phyloP scores from a whole-genome alignment of 2,329 filamentous ascomycete genomes.

The Byssochlamys sp. region DNA sequence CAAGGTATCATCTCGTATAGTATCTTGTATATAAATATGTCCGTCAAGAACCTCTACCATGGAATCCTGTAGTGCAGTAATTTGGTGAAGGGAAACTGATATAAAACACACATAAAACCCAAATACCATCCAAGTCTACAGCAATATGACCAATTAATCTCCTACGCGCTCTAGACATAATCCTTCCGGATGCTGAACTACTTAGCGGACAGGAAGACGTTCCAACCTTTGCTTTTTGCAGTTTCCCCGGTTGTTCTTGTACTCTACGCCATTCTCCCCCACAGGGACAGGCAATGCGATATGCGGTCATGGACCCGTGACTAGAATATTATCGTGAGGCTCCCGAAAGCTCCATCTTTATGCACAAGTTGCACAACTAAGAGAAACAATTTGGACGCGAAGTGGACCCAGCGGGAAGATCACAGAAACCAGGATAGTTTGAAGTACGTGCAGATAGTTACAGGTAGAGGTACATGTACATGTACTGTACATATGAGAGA shows the following conservation, averaged over 20 bases:
- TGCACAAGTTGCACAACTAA: neutral
- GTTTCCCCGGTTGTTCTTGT: neutral
- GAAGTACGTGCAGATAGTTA: neutral
- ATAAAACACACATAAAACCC: too few species aligned
- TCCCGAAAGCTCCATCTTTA: neutral
- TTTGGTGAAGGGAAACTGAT: too few species aligned
- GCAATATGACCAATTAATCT: too few species aligned
- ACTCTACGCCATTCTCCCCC: neutral
- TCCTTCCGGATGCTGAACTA: too few species aligned
- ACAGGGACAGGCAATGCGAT: neutral
- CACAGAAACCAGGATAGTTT: neutral
- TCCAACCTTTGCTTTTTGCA: neutral
- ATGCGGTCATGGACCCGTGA: too few species aligned
- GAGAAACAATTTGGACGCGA: neutral
- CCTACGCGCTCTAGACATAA: too few species aligned
- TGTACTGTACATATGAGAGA: neutral
- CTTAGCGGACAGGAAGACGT: too few species aligned
- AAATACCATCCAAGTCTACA: too few species aligned
- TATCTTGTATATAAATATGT: neutral
- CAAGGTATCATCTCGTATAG: neutral
- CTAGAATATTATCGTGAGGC: neutral
- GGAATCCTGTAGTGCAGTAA: neutral
- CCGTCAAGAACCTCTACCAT: neutral
- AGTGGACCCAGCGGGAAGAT: neutral
- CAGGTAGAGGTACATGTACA: neutral